Percentiles rank a stretch among this genome's conserved stretches.
Conservation (phyloP, 176 grass and related monocot genomes). For the Elymus sibiricus region DNA sequence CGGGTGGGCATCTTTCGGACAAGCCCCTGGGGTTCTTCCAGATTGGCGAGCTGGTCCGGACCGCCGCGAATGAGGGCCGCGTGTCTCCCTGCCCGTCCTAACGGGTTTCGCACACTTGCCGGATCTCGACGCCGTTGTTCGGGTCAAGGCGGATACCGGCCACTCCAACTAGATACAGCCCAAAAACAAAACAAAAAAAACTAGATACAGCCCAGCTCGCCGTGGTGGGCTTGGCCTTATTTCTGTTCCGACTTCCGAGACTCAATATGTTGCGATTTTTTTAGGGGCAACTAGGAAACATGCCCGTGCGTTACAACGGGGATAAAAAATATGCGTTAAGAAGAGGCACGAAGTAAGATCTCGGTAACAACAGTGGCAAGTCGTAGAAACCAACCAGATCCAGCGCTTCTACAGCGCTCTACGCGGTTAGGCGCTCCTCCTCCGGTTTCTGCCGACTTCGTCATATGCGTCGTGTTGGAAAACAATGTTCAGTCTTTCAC, state of each 20-base stretch:
- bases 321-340: too few relatives aligned
- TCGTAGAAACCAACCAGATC: too few relatives aligned
- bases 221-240: not conserved
- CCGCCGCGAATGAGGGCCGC: not conserved
- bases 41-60: not conserved
- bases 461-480: too few relatives aligned
- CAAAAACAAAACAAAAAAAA: too few relatives aligned
- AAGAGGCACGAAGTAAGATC: too few relatives aligned
- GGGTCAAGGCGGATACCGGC: not conserved
- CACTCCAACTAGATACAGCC: not conserved
- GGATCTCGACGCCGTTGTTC: not conserved
- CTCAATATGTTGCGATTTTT: not conserved
- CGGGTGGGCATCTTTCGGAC: constrained; percentile 10
- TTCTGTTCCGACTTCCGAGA: not conserved
- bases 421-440: too few relatives aligned
- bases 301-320: too few relatives aligned
- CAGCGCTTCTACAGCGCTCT: too few relatives aligned
- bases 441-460: too few relatives aligned
- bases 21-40: not conserved
- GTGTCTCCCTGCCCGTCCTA: not conserved
- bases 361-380: too few relatives aligned
- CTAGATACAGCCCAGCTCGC: not conserved
- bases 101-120: not conserved
- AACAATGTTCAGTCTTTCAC: too few relatives aligned
- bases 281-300: too few relatives aligned